Evolutionary conservation across 257 asterid species (phyloP), one percentile per base, ranked within the genome.

Genomic region (Scutellaria barbata): DNA sequence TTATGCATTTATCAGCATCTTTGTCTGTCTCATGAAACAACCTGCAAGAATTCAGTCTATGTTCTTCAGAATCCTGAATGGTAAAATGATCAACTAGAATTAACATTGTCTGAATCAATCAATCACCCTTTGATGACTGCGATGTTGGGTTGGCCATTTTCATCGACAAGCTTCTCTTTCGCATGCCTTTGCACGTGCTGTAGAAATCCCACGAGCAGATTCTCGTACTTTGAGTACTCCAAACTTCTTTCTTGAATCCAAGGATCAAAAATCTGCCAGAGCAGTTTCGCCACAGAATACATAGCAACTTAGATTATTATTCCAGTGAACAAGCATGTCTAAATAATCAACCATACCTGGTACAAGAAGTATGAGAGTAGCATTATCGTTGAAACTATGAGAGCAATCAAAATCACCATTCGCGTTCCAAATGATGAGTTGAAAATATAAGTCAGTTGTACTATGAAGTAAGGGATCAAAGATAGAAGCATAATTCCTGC

Each of bases 161-260:
- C 79, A 47, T 77, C 79, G 41, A 83, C 67, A 45, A 77, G 85
- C 62, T 75, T 80, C 79, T 71, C 85, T 55, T 74, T 71, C 9
- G 85, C 84, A 9, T 80, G 81, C 73, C 82, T 75, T 39, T 75
- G 84, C n/a, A 80, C 85, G 53, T 79, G 84, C 63, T 82, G 76
- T 54, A 82, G 52, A 68, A 82, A 82, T 50, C 84, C 86, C 3
- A 82, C 76, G 4, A 82, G 78, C 76, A 82, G 74, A 45, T 78
- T 79, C 74, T 81, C 86, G 16, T 83, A 82, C 65, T 79, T 84
- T 10, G 84, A 75, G 63, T 81, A 86, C 64, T 83, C 82, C 68
- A 86, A 83, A 55, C 87, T 81, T 69, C 89, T 78, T 22, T 74
- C 78, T 61, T 86, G 89, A 45, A 86, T 82, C 92, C 89, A 80